A percentile compares a stretch with the other conserved stretches of the same genome.
phyloP scores from a whole-genome alignment of 257 asterid genomes.

The Nicotiana attenuata region DNA sequence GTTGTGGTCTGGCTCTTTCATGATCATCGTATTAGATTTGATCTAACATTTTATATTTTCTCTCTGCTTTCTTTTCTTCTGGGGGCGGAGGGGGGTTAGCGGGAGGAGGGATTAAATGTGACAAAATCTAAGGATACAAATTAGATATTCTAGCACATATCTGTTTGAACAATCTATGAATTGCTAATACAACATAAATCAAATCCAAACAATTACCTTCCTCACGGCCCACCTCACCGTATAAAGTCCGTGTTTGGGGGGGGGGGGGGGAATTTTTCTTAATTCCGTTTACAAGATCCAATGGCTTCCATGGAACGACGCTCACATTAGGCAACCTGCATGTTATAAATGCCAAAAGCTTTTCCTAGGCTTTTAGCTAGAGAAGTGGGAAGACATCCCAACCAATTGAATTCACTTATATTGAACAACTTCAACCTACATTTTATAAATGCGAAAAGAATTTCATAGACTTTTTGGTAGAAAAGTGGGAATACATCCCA shows the following conservation, averaged over 20 bases:
- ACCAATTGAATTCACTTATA: not conserved
- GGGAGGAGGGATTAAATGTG: not conserved
- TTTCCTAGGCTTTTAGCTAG: not conserved
- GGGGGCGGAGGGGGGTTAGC: not conserved
- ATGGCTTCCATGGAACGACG: not conserved
- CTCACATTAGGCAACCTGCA: constrained; percentile 1
- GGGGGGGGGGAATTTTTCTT: not conserved
- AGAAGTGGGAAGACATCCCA: not conserved
- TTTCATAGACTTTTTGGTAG: not conserved
- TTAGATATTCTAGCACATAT: not conserved
- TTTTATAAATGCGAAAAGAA: not conserved
- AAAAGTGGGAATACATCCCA: not conserved
- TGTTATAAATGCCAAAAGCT: not conserved
- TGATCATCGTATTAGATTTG: not conserved
- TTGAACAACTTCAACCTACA: not conserved
- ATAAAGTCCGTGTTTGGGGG: not conserved
- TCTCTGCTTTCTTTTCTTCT: not conserved
- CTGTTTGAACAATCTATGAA: not conserved
- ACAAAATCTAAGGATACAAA: not conserved
- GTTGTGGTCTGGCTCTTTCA: not conserved
- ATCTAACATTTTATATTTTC: not conserved
- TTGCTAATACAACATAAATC: not conserved
- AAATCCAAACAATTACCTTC: not conserved
- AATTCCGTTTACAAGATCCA: not conserved
- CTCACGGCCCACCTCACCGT: not conserved